A percentile compares a stretch with the other conserved stretches of the same genome.
Evolutionary conservation across 2,329 filamentous ascomycete species (phyloP).

Genomic region (Metarhizium rileyi): DNA sequence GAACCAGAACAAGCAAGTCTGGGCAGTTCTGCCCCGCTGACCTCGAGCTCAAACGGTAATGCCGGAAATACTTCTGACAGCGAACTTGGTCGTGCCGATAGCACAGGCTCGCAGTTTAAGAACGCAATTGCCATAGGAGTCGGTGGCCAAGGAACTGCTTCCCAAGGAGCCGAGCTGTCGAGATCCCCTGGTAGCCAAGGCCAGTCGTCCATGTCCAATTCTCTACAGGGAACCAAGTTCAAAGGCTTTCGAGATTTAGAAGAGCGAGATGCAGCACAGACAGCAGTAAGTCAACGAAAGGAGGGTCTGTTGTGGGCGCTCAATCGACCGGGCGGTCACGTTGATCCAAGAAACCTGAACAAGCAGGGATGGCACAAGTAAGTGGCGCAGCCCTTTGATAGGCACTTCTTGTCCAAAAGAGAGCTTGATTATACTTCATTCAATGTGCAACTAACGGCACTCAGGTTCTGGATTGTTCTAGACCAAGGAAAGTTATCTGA

Average conservation of each 20-base stretch:
- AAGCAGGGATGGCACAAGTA: slow-evolving; percentile 99
- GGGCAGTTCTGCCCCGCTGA: slow-evolving; percentile 22
- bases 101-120: slow-evolving; percentile 59
- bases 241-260: slow-evolving; percentile 89
- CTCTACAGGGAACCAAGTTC: slow-evolving; percentile 54
- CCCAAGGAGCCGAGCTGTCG: slow-evolving; percentile 34
- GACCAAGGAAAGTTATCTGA: slow-evolving; percentile 95
- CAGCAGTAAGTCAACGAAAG: slow-evolving; percentile 58
- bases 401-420: background rate
- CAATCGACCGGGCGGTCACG: slow-evolving; percentile 85
- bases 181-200: slow-evolving; percentile 47
- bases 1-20: slow-evolving; percentile 54
- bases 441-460: slow-evolving; percentile 10
- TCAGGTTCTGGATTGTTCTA: slow-evolving; percentile 93
- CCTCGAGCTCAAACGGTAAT: slow-evolving; percentile 32
- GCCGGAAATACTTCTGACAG: slow-evolving; percentile 48
- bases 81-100: slow-evolving; percentile 64
- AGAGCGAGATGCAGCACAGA: slow-evolving; percentile 58
- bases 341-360: slow-evolving; percentile 88
- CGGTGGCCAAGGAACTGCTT: slow-evolving; percentile 17
- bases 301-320: slow-evolving; percentile 93
- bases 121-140: slow-evolving; percentile 37
- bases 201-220: slow-evolving; percentile 37
- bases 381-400: slow-evolving; percentile 26
- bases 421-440: too few relatives aligned